Conservation (phyloP, 768 basidiomycete genomes). For the Fistulinella prunicolor region DNA sequence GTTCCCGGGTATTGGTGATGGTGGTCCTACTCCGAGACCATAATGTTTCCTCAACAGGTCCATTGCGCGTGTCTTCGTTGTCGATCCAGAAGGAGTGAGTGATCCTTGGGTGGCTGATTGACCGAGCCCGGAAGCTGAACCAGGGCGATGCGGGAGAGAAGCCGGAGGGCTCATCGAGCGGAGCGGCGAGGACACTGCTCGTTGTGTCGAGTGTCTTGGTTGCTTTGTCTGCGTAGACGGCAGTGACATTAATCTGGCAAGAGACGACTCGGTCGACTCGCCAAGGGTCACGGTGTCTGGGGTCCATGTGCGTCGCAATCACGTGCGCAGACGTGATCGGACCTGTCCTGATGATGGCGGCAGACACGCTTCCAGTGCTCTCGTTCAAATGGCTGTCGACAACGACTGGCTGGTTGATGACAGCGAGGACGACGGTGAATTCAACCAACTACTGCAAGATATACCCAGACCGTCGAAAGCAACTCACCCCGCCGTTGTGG, state of each 20-base stretch:
- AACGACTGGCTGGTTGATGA: too few relatives aligned
- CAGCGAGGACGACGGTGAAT: constrained; percentile 30
- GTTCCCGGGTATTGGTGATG: constrained; percentile 54
- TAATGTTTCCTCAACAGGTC: constrained; percentile 85
- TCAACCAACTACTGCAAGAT: not conserved
- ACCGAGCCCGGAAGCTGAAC: constrained; percentile 15
- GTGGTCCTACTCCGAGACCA: constrained; percentile 75
- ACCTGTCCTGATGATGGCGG: too few relatives aligned
- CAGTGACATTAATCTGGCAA: too few relatives aligned
- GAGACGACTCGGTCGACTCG: too few relatives aligned
- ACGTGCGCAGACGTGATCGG: constrained; percentile 18
- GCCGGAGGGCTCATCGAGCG: constrained; percentile 38
- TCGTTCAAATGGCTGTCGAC: constrained; percentile 12
- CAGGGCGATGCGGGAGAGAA: constrained; percentile 13
- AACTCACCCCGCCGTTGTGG: not conserved
- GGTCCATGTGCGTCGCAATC: constrained; percentile 22
- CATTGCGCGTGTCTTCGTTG: constrained; percentile 57
- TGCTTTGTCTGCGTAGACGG: constrained; percentile 18
- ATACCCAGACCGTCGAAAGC: not conserved
- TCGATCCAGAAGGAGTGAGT: constrained; percentile 30
- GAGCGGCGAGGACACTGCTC: constrained; percentile 47
- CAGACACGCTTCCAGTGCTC: too few relatives aligned
- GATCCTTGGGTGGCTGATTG: constrained; percentile 23
- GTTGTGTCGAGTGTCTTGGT: too few relatives aligned
- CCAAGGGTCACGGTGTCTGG: too few relatives aligned